Evolutionary conservation across 2,329 filamentous ascomycete genomes (phyloP).

Genomic region (Shiraia sp.): DNA sequence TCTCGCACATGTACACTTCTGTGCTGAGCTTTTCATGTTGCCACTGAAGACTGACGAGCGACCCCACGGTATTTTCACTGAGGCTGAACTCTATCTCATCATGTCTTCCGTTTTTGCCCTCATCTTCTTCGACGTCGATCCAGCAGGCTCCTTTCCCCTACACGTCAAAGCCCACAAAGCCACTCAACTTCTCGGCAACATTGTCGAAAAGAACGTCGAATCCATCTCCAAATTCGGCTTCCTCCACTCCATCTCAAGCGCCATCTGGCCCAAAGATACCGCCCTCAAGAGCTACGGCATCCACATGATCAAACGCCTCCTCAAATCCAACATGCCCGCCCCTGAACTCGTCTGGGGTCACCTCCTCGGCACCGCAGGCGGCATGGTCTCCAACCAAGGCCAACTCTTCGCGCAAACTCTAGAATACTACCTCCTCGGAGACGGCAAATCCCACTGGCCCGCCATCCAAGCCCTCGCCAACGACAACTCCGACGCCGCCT

Average conservation of each 20-base stretch:
- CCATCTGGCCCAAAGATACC: constrained; percentile 45
- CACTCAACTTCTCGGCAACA: constrained; percentile 54
- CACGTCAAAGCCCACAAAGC: constrained; percentile 54
- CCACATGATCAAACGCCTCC: constrained; percentile 59
- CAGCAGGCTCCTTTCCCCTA: constrained; percentile 56
- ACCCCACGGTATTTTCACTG: constrained; percentile 57
- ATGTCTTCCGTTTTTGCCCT: constrained; percentile 58
- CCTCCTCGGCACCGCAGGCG: constrained; percentile 61
- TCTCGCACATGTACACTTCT: constrained; percentile 59
- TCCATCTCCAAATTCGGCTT: constrained; percentile 49
- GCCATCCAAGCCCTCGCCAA: constrained; percentile 53
- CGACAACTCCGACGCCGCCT: constrained; percentile 47
- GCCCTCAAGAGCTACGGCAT: constrained; percentile 57
- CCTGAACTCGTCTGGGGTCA: constrained; percentile 61
- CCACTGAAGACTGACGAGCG: constrained; percentile 59
- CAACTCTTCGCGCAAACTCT: constrained; percentile 62
- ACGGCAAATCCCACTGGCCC: constrained; percentile 53
- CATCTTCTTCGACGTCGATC: constrained; percentile 60
- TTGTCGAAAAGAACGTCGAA: constrained; percentile 55
- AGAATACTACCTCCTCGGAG: constrained; percentile 59
- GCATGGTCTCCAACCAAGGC: constrained; percentile 59
- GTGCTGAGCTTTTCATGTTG: constrained; percentile 58
- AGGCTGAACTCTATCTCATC: constrained; percentile 58
- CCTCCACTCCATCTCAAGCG: constrained; percentile 47
- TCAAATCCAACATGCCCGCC: constrained; percentile 51